Base-by-base conservation (phyloP, 75 land plant species). In the Pinus tabuliformis region DNA sequence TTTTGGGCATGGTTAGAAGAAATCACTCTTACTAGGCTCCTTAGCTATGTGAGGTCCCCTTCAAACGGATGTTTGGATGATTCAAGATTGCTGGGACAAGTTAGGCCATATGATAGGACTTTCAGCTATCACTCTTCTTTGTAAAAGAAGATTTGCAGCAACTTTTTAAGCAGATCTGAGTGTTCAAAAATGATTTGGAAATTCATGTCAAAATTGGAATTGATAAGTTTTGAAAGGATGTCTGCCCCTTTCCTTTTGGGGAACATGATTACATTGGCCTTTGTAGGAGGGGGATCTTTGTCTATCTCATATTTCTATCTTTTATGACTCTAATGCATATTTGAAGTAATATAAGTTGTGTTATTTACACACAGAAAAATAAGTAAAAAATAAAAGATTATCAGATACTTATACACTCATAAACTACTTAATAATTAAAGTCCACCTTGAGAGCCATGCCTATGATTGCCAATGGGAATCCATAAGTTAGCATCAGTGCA, bases 361-460 rank as follows among this genome's bases (percentile, higher is more conserved):
- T 49, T 49, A 9, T 49, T 49, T 11, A 49, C 54, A 49, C 54
- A 33, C 33, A 33, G 33, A 33, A 33, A 33, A 33, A 1, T 33
- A 33, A 2, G 12, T 49, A 9, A 49, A 9, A 49, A 49, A 49
- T 49, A 49, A 49, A 9, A 49, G 9, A 49, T 49, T 9, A 1
- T 49, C 11, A 49, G 12, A 9, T 9, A 49, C 54, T 14, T 64
- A 20, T 37, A 6, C 20, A 64, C 33, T 13, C 20, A 5, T 36
- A 36, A 36, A 39, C 14, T 20, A 39, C 49, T 9, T 39, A 68
- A 42, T 68, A 68, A 68, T 9, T 68, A 68, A 17, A 17, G 56
- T 70, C 45, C 24, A 97, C 99, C 98, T 97, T 94, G 60, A 97
- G 89, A 74, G 99, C 99, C 91, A 97, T 95, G 56, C 99, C 99